Evolutionary conservation across 345 rosid genomes (phyloP), one percentile per base, ranked within the genome.

Genomic region (Lagerstroemia speciosa): DNA sequence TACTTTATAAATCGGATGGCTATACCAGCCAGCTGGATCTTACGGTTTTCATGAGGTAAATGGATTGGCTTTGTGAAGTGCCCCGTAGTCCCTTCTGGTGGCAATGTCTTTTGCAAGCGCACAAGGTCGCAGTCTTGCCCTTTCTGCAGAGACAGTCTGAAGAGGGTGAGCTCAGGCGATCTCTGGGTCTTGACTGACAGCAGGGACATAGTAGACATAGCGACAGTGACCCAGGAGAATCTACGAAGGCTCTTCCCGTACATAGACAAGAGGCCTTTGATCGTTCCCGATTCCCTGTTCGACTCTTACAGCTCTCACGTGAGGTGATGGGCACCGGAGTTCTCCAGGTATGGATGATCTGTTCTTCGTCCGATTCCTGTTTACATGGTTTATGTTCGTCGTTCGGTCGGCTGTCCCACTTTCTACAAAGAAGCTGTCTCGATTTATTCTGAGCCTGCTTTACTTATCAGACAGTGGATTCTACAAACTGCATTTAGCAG

Each of bases 151-250:
- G 86, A 84, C 72, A 78, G 80, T 77, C 82, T 88, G 16, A 86
- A 82, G 77, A 81, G 93, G 80, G 90, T 86, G 33, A 76, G 86
- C 73, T 86, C 93, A 0, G 80, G 86, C 20, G 93, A 88, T 60
- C 89, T 88, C 30, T 88, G 93, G 93, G 74, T 86, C 29, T 83
- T 67, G 45, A 80, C 82, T 10, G 82, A 83, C 77, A 77, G 75
- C 75, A 76, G 70, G 65, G 90, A 86, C 37, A 73, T 81, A 46
- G 72, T 83, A 0, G 93, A 86, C 69, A 52, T 80, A 76, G 78
- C 83, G 31, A 77, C 85, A 0, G 76, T 88, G 45, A 78, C 83
- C 0, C 74, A 80, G 73, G 90, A 88, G 79, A 83, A 86, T 75
- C 83, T 86, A 19, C 76, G 79, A 66, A 82, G 89, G 69, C 80